Conservation (phyloP, 116 monocot genomes). For the Papilionanthe hybrid region DNA sequence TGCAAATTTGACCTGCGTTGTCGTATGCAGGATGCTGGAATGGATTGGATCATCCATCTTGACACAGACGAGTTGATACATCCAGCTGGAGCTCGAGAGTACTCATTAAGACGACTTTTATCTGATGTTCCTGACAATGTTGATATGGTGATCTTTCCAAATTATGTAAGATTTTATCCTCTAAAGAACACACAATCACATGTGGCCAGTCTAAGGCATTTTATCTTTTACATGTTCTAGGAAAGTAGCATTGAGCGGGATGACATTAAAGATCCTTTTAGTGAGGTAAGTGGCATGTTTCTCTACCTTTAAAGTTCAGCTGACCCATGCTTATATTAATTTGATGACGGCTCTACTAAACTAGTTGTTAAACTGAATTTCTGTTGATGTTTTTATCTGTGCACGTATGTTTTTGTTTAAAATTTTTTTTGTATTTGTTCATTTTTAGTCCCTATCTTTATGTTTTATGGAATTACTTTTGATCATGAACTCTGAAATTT, state of each 20-base stretch:
- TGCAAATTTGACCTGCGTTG: not conserved
- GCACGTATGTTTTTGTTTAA: not conserved
- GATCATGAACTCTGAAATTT: not conserved
- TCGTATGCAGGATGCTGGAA: conserved; percentile 64
- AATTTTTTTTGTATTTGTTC: not conserved
- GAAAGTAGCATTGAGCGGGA: conserved; percentile 94
- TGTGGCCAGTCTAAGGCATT: conserved; percentile 12
- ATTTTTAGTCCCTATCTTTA: not conserved
- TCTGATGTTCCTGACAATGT: conserved; percentile 78
- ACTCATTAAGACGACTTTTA: conserved; percentile 75
- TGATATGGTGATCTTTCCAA: conserved; percentile 98
- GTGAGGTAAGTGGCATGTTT: conserved; percentile 49
- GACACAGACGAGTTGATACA: conserved; percentile 92
- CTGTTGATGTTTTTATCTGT: not conserved
- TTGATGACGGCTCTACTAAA: not conserved
- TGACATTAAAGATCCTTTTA: conserved; percentile 93
- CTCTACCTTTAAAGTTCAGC: not conserved
- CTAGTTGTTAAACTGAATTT: not conserved
- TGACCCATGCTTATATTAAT: not conserved
- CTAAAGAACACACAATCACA: not conserved
- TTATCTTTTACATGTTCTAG: conserved; percentile 29
- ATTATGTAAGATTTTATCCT: conserved; percentile 56
- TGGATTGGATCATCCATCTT: conserved; percentile 97
- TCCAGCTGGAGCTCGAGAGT: conserved; percentile 84
- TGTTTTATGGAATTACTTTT: not conserved